Conservation (phyloP, 371 early-diverging fungal genomes). For the Lichtheimia ramosa region DNA sequence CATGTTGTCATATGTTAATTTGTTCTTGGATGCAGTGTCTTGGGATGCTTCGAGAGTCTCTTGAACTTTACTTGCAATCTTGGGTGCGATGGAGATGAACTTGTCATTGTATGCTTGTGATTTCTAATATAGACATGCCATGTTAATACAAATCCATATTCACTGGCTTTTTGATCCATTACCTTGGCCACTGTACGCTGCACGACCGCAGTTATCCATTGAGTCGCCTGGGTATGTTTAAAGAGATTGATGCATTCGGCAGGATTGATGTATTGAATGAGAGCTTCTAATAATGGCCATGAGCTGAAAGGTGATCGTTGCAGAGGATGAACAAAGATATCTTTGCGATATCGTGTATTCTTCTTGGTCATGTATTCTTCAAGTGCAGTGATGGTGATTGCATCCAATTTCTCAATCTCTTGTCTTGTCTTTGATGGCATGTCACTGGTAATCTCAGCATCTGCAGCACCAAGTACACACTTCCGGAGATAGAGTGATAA, state of each 20-base stretch:
- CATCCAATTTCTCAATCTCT: constrained; percentile 27
- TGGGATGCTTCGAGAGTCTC: constrained; percentile 21
- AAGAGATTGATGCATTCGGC: constrained; percentile 62
- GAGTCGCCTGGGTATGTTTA: constrained; percentile 64
- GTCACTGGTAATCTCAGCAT: constrained; percentile 32
- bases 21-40: constrained; percentile 16
- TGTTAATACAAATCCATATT: constrained; percentile 18
- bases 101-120: constrained; percentile 39
- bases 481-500: constrained; percentile 54
- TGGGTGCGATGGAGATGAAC: constrained; percentile 24
- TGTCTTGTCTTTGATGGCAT: constrained; percentile 33
- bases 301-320: constrained; percentile 65
- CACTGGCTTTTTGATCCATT: constrained; percentile 34
- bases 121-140: constrained; percentile 13
- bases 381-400: constrained; percentile 54
- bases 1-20: constrained; percentile 27
- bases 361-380: constrained; percentile 70
- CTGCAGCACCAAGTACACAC: constrained; percentile 56
- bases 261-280: constrained; percentile 54
- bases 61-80: constrained; percentile 23
- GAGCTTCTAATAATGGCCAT: constrained; percentile 56
- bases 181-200: constrained; percentile 51
- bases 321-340: constrained; percentile 63
- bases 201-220: constrained; percentile 44
- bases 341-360: constrained; percentile 63